Evolutionary conservation across 2,329 filamentous ascomycete species (phyloP).

Genomic region (Pseudogymnoascus sp.): DNA sequence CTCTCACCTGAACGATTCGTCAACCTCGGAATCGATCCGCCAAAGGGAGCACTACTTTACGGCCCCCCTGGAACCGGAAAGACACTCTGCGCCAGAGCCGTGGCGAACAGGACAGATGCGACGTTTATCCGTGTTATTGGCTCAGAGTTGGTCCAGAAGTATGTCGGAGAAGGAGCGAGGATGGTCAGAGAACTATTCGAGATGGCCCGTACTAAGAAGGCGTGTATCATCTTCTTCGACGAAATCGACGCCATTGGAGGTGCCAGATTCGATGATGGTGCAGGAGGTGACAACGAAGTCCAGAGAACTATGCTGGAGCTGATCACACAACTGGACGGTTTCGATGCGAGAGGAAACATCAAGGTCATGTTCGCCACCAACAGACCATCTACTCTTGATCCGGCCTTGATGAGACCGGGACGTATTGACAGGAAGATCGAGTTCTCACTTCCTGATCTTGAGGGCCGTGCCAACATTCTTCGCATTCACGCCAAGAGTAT

Average conservation of each 20-base stretch:
- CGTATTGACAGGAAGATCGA: conserved; percentile 99
- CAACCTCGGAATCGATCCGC: conserved; percentile 96
- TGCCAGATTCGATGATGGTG: conserved; percentile 91
- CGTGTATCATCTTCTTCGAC: conserved; percentile 99
- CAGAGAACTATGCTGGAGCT: conserved; percentile 97
- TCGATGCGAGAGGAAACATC: conserved; percentile 94
- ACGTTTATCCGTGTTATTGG: conserved; percentile 99
- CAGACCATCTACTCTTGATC: conserved; percentile 87
- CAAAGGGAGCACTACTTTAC: conserved; percentile 93
- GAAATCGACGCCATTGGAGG: conserved; percentile 96
- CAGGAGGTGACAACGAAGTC: conserved; percentile 94
- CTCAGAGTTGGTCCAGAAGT: conserved; percentile 96
- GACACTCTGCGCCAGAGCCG: conserved; percentile 92
- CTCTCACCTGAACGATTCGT: conserved; percentile 95
- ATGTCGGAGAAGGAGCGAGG: conserved; percentile 92
- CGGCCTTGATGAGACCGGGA: conserved; percentile 92
- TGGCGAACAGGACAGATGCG: conserved; percentile 94
- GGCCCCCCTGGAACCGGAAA: conserved; percentile 98
- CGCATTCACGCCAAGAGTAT: conserved; percentile 99
- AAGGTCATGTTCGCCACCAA: conserved; percentile 99
- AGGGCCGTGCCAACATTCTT: conserved; percentile 93
- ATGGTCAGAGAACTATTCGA: conserved; percentile 99
- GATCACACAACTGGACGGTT: conserved; percentile 93
- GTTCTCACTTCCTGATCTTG: conserved; percentile 93
- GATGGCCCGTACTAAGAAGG: conserved; percentile 99